Evolutionary conservation across 352 stramenopile species (phyloP).

Genomic region (Pythium sukuiense): DNA sequence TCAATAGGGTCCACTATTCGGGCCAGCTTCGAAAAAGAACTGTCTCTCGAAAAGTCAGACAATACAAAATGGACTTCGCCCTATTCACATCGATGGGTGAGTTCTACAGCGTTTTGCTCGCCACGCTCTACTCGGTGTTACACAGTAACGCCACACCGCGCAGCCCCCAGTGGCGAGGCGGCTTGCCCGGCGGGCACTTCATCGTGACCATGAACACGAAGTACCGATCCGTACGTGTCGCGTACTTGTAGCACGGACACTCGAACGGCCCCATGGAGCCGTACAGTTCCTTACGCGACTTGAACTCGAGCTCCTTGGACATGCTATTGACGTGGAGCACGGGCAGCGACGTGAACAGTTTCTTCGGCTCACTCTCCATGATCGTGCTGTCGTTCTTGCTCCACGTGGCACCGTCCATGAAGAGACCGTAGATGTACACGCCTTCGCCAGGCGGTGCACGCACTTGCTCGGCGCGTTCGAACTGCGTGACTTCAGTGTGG

Average conservation of each 20-base stretch:
- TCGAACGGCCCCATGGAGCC: conserved; percentile 91
- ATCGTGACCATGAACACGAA: conserved; percentile 97
- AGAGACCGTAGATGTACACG: conserved; percentile 98
- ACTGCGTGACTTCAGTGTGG: conserved; percentile 95
- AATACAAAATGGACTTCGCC: too few species aligned
- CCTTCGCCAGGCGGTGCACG: conserved; percentile 89
- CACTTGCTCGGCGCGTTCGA: conserved; percentile 92
- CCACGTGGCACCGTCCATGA: conserved; percentile 96
- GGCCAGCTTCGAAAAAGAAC: too few species aligned
- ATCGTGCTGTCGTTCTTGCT: conserved; percentile 92
- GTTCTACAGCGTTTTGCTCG: background rate
- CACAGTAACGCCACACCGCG: conserved; percentile 93
- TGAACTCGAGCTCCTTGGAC: conserved; percentile 92
- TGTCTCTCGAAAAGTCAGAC: too few species aligned
- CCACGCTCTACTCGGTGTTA: conserved; percentile 84
- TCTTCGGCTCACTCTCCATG: conserved; percentile 96
- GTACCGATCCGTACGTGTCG: conserved; percentile 92
- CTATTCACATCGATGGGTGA: background rate
- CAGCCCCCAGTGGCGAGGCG: conserved; percentile 93
- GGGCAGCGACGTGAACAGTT: conserved; percentile 94
- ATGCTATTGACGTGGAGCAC: conserved; percentile 96
- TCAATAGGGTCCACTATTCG: too few species aligned
- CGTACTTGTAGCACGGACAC: conserved; percentile 98
- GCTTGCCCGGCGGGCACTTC: conserved; percentile 87
- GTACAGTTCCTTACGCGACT: conserved; percentile 93